phyloP scores from a whole-genome alignment of 305 asterid genomes.

The Solanum chacoense region DNA sequence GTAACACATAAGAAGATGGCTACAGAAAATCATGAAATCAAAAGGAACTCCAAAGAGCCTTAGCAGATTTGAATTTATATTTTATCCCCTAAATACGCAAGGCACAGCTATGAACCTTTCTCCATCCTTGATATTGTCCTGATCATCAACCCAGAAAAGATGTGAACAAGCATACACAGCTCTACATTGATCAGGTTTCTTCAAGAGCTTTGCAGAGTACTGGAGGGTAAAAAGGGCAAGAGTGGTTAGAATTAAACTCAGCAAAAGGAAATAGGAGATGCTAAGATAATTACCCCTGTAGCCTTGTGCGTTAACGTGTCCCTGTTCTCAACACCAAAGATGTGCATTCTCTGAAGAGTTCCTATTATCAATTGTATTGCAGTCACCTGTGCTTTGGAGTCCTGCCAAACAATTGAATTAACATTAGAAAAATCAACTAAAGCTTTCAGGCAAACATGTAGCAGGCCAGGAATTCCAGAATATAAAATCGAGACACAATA shows the following conservation, averaged over 20 bases:
- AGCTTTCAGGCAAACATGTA: not conserved
- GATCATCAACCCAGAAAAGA: constrained; percentile 93
- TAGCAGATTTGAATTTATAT: not conserved
- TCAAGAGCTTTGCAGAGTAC: constrained; percentile 97
- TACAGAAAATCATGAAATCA: not conserved
- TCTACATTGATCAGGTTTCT: constrained; percentile 98
- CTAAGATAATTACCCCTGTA: constrained; percentile 74
- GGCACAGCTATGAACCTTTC: constrained; percentile 48
- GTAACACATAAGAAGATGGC: not conserved
- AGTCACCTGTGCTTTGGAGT: constrained; percentile 93
- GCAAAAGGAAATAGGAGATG: constrained; percentile 4
- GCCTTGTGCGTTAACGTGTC: constrained; percentile 98
- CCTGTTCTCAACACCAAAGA: constrained; percentile 91
- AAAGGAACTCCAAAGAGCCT: not conserved
- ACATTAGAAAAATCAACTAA: not conserved
- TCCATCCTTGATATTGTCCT: constrained; percentile 75
- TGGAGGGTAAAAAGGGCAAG: constrained; percentile 14
- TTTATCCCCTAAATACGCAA: not conserved
- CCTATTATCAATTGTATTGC: constrained; percentile 85
- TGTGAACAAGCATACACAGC: constrained; percentile 98
- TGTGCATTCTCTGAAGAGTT: constrained; percentile 94
- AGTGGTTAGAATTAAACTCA: not conserved
- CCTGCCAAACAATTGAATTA: constrained; percentile 38
- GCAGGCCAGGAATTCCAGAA: not conserved
- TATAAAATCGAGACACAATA: not conserved